phyloP scores from a whole-genome alignment of 2,329 filamentous ascomycete species.

The Claviceps digitariae region DNA sequence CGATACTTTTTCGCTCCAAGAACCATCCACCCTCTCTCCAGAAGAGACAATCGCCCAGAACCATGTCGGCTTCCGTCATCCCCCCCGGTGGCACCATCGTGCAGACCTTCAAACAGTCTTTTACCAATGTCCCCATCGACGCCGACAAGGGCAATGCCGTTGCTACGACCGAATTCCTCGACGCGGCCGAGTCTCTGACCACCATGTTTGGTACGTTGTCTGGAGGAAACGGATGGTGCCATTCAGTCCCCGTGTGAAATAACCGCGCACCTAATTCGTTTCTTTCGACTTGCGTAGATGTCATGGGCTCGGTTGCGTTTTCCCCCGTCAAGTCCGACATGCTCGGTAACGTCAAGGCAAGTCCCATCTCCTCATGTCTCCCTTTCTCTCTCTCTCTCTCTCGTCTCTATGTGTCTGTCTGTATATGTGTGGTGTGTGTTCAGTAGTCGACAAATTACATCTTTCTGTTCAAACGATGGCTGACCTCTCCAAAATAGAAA shows the following conservation, averaged over 20 bases:
- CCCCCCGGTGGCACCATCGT: conserved; percentile 68
- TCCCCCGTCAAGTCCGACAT: conserved; percentile 85
- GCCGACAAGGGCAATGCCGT: conserved; percentile 63
- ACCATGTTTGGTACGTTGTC: conserved; percentile 61
- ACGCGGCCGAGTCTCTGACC: conserved; percentile 75
- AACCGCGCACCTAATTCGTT: neutral
- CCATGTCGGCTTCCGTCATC: conserved; percentile 38
- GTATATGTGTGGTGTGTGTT: neutral
- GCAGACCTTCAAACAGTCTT: conserved; percentile 72
- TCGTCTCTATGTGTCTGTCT: neutral
- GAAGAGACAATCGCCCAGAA: conserved; percentile 9
- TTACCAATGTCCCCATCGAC: conserved; percentile 68
- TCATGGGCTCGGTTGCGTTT: conserved; percentile 62
- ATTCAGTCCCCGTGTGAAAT: neutral
- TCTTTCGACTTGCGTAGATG: conserved; percentile 28
- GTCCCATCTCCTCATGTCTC: conserved; percentile 2
- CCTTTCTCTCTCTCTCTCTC: too few species aligned
- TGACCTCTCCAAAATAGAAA: conserved; percentile 49
- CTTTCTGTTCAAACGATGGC: neutral
- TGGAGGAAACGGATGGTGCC: neutral
- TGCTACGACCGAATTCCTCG: conserved; percentile 74
- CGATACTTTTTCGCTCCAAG: neutral
- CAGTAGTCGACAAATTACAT: too few species aligned
- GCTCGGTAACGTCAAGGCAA: conserved; percentile 78
- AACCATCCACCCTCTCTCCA: neutral